phyloP scores from a whole-genome alignment of 2,329 filamentous ascomycete genomes.

The Nemania abortiva region DNA sequence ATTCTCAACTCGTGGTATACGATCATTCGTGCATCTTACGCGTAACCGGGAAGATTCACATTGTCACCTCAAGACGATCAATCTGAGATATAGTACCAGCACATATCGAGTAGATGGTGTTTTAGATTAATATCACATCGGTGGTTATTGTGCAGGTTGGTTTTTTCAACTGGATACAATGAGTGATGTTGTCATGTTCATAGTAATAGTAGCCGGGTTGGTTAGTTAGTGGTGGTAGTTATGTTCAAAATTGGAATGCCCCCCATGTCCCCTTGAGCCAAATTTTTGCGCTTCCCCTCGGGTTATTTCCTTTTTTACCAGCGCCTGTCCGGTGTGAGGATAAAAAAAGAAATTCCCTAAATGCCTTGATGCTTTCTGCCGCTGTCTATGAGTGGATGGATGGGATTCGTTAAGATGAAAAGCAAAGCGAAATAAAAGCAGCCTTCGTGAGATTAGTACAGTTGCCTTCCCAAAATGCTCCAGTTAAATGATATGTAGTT shows the following conservation, averaged over 20 bases:
- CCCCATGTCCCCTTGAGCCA: background rate
- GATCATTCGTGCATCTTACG: background rate
- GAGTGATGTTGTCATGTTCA: conserved; percentile 23
- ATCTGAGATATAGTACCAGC: background rate
- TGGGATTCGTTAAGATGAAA: conserved; percentile 18
- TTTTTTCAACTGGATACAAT: conserved; percentile 27
- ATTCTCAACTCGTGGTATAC: background rate
- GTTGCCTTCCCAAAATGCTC: conserved; percentile 22
- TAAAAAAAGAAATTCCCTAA: background rate
- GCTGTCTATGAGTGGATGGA: conserved; percentile 28
- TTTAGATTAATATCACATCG: conserved; percentile 26
- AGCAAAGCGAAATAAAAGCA: background rate
- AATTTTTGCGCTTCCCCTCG: conserved; percentile 6
- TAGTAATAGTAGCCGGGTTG: background rate
- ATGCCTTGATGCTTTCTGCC: conserved; percentile 5
- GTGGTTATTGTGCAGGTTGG: background rate
- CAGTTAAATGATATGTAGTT: conserved; percentile 9
- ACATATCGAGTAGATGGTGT: conserved; percentile 1
- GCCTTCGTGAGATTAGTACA: conserved; percentile 29
- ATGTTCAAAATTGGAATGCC: background rate
- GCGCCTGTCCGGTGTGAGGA: conserved; percentile 32
- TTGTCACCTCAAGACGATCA: background rate
- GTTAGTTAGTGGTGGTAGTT: background rate
- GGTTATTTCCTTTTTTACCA: conserved; percentile 15
- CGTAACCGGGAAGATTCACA: background rate